Evolutionary conservation across 2,329 filamentous ascomycete genomes (phyloP), one percentile per base, ranked within the genome.

Genomic region (Aspergillus versicolor): DNA sequence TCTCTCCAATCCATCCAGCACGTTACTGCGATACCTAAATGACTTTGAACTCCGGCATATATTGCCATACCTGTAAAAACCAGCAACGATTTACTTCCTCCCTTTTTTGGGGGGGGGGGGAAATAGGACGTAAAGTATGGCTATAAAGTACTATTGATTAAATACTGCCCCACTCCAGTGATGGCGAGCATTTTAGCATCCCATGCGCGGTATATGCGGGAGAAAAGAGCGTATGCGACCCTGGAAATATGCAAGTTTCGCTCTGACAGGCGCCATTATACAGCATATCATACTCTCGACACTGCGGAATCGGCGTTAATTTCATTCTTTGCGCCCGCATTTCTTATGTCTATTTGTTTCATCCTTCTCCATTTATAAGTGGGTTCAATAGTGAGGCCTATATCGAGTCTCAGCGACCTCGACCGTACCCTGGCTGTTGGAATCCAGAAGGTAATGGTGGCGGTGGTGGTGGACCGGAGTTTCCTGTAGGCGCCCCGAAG

Each of bases 371-470:
- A 41, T 52, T 45, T 17, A 42, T 19, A 52, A 37, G 12, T 24
- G 34, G 17, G 32, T 27, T 27, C 15, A 19, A 30, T 38, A 7
- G 27, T 11, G 27, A n/a, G 12, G 12, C 42, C 21, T 1, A 22
- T 7, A 21, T 8, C 6, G 19, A 50, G 24, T 12, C 40, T 76
- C 69, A 77, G 47, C 73, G 72, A 41, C 67, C 72, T 19, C 69
- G 63, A 27, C 71, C 72, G 63, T 75, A 76, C 8, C 72, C 70
- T 21, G 69, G 63, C 57, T 71, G 74, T 57, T 78, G 76, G 52
- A 79, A 78, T 13, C 76, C 76, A 21, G 74, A 75, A 21, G 76
- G 76, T 48, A 77, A 59, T 40, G 72, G 70, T 22, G 71, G 72
- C 2, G 71, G 70, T 5, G 71, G 72, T 2, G 71, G 70, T 5